Percentiles rank a stretch among this genome's conserved stretches.
Conservation (phyloP, 2,329 filamentous ascomycete species). For the Aureobasidium musti region DNA sequence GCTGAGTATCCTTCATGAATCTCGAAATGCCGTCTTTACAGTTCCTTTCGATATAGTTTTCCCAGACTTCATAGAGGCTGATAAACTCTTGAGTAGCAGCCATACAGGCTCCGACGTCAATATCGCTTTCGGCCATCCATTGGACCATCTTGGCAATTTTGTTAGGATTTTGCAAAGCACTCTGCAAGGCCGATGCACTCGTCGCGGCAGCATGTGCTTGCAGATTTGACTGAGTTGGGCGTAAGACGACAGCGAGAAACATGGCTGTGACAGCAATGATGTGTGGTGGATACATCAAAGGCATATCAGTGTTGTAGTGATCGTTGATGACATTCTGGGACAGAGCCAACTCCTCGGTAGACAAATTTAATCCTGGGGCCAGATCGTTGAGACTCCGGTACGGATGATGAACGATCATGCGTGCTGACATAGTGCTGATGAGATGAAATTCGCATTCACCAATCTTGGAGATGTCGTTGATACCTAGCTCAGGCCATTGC, state of each 20-base stretch:
- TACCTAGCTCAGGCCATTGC: conserved; percentile 79
- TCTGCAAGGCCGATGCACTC: conserved; percentile 29
- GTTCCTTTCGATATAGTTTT: conserved; percentile 64
- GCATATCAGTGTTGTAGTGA: conserved; percentile 89
- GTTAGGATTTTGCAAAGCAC: conserved; percentile 33
- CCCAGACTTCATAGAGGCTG: conserved; percentile 79
- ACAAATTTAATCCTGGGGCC: conserved; percentile 61
- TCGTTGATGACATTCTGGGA: conserved; percentile 88
- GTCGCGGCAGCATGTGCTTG: conserved; percentile 45
- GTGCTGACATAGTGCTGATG: conserved; percentile 87
- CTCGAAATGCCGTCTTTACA: conserved; percentile 65
- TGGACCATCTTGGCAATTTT: conserved; percentile 57
- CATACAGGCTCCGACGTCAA: conserved; percentile 81
- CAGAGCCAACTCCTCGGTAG: conserved; percentile 72
- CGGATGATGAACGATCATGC: conserved; percentile 87
- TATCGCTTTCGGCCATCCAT: conserved; percentile 82
- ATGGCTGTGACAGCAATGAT: conserved; percentile 84
- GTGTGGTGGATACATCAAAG: conserved; percentile 81
- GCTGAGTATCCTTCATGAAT: conserved; percentile 58
- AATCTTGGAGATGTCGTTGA: conserved; percentile 76
- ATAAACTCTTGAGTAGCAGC: conserved; percentile 91
- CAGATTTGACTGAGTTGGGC: conserved; percentile 60
- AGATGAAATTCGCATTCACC: conserved; percentile 93
- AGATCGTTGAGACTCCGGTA: conserved; percentile 78
- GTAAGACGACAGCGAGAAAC: conserved; percentile 78